Conservation (phyloP, 495 filamentous ascomycete species). For the Friedmanniomyces simplex region DNA sequence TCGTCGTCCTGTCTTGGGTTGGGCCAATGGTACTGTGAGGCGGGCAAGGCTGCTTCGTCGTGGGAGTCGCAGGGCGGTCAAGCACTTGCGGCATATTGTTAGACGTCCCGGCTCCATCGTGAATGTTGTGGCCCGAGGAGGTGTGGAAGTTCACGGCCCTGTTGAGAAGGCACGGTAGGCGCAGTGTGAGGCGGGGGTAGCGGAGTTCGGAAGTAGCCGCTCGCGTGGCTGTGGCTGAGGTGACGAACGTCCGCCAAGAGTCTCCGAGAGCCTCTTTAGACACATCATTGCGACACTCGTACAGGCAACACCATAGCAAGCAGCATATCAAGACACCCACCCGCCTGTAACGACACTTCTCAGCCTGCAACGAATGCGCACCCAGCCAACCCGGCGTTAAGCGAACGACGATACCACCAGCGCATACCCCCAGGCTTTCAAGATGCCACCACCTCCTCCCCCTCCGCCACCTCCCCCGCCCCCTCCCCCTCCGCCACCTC, state of each 20-base stretch:
- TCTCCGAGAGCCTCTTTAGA: too few relatives aligned
- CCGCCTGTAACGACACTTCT: too few relatives aligned
- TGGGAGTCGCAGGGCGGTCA: slow-evolving; percentile 1
- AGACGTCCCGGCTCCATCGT: slow-evolving; percentile 5
- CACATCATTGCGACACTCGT: not conserved
- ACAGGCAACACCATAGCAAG: not conserved
- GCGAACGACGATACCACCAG: not conserved
- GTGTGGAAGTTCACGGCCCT: not conserved
- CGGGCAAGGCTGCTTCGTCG: not conserved
- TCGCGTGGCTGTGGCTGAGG: not conserved
- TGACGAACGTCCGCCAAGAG: not conserved
- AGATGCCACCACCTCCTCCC: slow-evolving; percentile 43
- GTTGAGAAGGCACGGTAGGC: not conserved
- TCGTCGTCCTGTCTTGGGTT: not conserved
- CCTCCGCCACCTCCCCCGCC: slow-evolving; percentile 62
- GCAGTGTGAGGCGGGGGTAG: not conserved
- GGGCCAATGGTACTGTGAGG: not conserved
- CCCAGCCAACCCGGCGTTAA: not conserved
- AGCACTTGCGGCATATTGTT: slow-evolving; percentile 7
- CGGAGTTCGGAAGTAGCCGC: not conserved
- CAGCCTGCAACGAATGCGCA: not conserved
- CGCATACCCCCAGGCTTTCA: not conserved
- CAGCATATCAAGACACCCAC: not conserved
- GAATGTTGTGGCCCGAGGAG: not conserved
- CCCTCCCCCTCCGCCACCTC: slow-evolving; percentile 59